Base-by-base conservation (phyloP, 2,329 filamentous ascomycete species). In the Alternaria angustiovoidea region DNA sequence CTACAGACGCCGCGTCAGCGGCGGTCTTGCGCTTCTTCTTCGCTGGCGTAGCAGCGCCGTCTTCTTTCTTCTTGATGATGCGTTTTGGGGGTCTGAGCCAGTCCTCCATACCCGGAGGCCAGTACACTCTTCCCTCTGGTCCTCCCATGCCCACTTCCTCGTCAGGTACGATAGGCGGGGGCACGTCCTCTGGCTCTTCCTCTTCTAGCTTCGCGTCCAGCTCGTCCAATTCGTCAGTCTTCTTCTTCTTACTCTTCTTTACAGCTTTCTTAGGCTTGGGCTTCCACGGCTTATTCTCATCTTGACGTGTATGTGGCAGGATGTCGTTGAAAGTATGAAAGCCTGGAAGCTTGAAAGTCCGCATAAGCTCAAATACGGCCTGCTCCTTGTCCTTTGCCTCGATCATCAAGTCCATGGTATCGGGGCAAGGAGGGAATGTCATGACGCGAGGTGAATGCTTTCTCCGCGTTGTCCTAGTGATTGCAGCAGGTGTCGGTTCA, bases 351-450 rank as follows among this genome's bases (percentile, higher is more conserved):
- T 90, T 93, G 77, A 93, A 96, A 0, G 85, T 93, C 22, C 91
- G 86, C 93, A 97, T 97, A 18, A 98, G 84, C 65, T 96, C 93
- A 70, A 98, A 96, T 0, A 97, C 93, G 0, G 94, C 93, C 78
- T 98, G 94, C 76, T 98, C 94, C 79, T 98, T 98, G 74, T 97
- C 94, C 77, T 98, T 98, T 48, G 94, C 94, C 80, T 98, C 94
- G 61, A 98, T 97, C 94, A 98, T 98, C n/a, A 98, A 83, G 73
- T 97, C 94, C 90, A 96, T 95, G 32, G 91, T 89, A 1, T 87
- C 82, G 4, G 89, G 84, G 70, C 94, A 97, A 0, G 94, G 94
- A 1, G 94, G 94, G 1, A 98, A 79, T 0, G 89, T 91, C 65
- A 85, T 85, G 2, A 96, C 93, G 8, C 94, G 87, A 0, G 92